Base-by-base conservation (phyloP, 1,284 basidiomycete genomes). In the Malassezia psittaci region DNA sequence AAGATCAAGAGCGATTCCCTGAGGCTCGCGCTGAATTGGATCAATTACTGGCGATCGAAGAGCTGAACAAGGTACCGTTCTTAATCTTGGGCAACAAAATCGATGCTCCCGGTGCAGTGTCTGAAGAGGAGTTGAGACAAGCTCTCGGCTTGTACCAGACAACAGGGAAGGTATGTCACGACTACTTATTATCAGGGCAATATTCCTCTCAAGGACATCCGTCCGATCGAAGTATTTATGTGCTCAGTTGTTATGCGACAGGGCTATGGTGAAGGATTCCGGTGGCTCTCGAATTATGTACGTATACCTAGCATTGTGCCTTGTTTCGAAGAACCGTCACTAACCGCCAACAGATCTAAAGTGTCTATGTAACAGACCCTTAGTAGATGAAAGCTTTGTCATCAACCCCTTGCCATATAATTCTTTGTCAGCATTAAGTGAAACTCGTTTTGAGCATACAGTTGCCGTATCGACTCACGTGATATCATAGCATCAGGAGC, bases 171-270 rank as follows among this genome's bases (percentile, higher is more conserved):
- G 60, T 59, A 33, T 29, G 54, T 54, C n/a, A 37, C 18, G 12
- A 21, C 32, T 16, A n/a, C 46, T 36, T 21, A 49, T 21, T 8
- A 24, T 13, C 34, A 93, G 90, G 94, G 94, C 76, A 96, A 96
- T 77, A 87, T 96, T 39, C 91, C 90, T 60, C 83, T 98, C 68
- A 87, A 82, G 70, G 93, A 96, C 77, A 96, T 98, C 69, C 85
- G 94, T 63, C 93, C 94, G 34, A 96, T 98, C 77, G 94, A 99
- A 77, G 83, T 98, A 71, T 99, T 96, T 84, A 99, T 99, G 94
- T 96, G 91, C 81, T 98, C 94, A 15, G 93, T 99, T 58, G 93
- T 99, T 56, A 90, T 94, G 83, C 83, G 93, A 76, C 91, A 96
- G 77, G 93, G 93, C 58, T 98, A 98, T 77, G 93, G 91, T 61